Evolutionary conservation across 345 rosid genomes (phyloP).

Genomic region (Eucalyptus marginata): DNA sequence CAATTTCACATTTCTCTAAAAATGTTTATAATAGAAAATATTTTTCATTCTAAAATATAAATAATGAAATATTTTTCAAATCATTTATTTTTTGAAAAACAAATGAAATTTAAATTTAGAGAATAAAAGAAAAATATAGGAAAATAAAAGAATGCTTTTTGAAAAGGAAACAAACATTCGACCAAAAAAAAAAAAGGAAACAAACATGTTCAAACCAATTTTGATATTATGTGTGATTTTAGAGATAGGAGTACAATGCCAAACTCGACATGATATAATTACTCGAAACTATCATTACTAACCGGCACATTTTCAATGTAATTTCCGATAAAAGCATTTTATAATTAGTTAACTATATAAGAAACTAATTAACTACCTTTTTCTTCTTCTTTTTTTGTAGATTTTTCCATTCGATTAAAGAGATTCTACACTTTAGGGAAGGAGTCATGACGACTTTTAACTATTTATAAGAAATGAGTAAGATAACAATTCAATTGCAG

Average conservation of each 20-base stretch:
- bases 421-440: rapidly evolving
- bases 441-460: background rate
- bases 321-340: background rate
- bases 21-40: too few relatives aligned
- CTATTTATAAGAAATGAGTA: background rate
- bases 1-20: too few relatives aligned
- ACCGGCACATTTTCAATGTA: rapidly evolving
- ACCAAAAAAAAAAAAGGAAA: background rate
- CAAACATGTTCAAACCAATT: background rate
- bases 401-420: background rate
- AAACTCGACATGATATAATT: background rate
- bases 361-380: too few relatives aligned
- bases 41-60: too few relatives aligned
- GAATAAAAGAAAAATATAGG: background rate
- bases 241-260: background rate
- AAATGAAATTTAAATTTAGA: background rate
- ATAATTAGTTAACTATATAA: background rate
- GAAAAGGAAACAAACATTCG: background rate
- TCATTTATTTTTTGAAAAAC: rapidly evolving
- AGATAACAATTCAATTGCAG: background rate
- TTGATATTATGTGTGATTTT: background rate
- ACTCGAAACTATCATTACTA: rapidly evolving
- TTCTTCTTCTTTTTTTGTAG: background rate
- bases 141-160: background rate
- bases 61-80: background rate